Percentiles rank a stretch among this genome's conserved stretches.
These are phyloP conservation scores for Phialemonium atrogriseum DNA, from an alignment of 2,329 filamentous ascomycete genomes.

Conservation along the genomic window DNA sequence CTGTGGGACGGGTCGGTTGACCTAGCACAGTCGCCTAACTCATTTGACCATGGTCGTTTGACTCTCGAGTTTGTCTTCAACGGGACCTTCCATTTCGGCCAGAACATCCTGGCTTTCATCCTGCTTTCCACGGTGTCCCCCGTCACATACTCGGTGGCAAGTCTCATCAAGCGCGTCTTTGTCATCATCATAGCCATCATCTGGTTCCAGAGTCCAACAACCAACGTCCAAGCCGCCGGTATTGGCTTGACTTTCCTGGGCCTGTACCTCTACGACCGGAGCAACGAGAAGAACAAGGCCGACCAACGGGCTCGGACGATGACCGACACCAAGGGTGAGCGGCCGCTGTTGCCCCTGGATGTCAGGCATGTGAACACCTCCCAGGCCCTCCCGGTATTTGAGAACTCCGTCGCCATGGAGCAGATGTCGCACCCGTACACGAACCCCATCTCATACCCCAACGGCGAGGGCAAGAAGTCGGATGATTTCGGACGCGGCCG, in stretches of 20 bases:
- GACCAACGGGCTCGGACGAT: constrained; percentile 72
- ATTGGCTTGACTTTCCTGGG: constrained; percentile 87
- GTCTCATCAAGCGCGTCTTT: constrained; percentile 92
- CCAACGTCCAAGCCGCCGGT: constrained; percentile 70
- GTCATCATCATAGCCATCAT: constrained; percentile 91
- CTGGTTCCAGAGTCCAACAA: constrained; percentile 92
- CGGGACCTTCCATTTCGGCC: constrained; percentile 90
- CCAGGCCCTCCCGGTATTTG: constrained; percentile 25
- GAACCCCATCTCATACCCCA: constrained; percentile 32
- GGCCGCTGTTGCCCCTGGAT: constrained; percentile 60
- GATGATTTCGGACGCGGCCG: constrained; percentile 36
- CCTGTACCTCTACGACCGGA: constrained; percentile 91
- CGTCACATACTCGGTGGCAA: constrained; percentile 94
- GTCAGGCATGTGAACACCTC: constrained; percentile 28
- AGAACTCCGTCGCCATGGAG: constrained; percentile 21
- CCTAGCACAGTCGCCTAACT: constrained; percentile 48
- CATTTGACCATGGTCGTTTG: constrained; percentile 66
- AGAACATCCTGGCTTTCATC: constrained; percentile 92
- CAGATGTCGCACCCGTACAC: constrained; percentile 14
- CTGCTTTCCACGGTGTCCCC: constrained; percentile 89
- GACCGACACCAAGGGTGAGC: constrained; percentile 33
- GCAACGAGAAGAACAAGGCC: constrained; percentile 77
- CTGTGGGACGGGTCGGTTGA: constrained; percentile 72
- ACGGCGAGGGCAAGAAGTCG: constrained; percentile 50
- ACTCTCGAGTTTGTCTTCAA: constrained; percentile 92